These are phyloP conservation scores for Chrysanthemum makinoi DNA, from an alignment of 129 eudicot species.

Conservation along the genomic window DNA sequence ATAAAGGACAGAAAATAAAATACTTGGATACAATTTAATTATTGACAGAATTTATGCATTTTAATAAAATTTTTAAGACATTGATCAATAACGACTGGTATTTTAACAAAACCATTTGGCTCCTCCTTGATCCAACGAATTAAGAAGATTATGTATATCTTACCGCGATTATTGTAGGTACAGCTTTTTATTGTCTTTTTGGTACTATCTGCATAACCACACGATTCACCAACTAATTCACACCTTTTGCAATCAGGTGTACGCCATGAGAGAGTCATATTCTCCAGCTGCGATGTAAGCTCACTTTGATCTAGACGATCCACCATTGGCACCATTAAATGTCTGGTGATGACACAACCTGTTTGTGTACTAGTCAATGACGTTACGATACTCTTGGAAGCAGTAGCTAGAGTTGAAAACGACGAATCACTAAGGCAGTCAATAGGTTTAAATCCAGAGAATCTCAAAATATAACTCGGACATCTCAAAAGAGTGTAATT, in stretches of 20 bases:
- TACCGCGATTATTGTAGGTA: conserved; percentile 36
- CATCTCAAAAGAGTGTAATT: conserved; percentile 55
- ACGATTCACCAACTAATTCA: conserved; percentile 38
- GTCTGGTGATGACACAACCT: conserved; percentile 21
- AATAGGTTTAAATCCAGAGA: conserved; percentile 9
- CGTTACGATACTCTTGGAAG: conserved; percentile 3
- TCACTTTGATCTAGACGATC: conserved; percentile 15
- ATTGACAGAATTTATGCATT: no score
- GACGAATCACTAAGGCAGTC: no score
- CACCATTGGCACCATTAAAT: conserved; percentile 37
- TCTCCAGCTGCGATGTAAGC: conserved; percentile 32
- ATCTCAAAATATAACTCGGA: conserved; percentile 25
- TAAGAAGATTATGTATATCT: not conserved
- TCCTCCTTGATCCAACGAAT: not conserved
- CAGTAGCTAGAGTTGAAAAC: no score
- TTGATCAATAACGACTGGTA: no score
- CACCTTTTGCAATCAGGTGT: conserved; percentile 48
- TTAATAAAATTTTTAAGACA: no score
- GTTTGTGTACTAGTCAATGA: conserved; percentile 19
- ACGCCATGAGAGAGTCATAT: conserved; percentile 48
- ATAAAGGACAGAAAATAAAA: no score
- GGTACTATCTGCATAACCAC: conserved; percentile 28
- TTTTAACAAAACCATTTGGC: no score
- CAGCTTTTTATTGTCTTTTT: conserved; percentile 14
- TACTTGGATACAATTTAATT: no score